Percentiles rank a stretch among this genome's conserved stretches.
Evolutionary conservation across 2,329 filamentous ascomycete species (phyloP).

Genomic region (Fusarium setosum): DNA sequence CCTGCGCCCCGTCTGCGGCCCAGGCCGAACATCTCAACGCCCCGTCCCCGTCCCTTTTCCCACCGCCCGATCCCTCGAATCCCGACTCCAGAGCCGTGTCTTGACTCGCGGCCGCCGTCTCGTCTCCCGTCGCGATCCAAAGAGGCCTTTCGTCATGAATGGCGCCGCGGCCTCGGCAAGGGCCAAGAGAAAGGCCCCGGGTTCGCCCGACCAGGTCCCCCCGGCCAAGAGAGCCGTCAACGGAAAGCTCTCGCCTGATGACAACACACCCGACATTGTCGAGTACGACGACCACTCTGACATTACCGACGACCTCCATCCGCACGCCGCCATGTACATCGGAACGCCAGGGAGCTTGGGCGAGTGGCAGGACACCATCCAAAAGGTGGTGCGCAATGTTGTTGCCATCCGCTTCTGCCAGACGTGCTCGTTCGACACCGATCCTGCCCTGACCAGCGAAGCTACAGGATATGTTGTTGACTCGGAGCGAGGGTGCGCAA

Average conservation of each 20-base stretch:
- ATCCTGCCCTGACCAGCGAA: conserved; percentile 91
- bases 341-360: conserved; percentile 53
- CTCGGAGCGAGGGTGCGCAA: conserved; percentile 81
- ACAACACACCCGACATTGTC: conserved; percentile 60
- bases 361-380: conserved; percentile 96
- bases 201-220: conserved; percentile 51
- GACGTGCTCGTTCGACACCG: conserved; percentile 98
- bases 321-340: conserved; percentile 48
- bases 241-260: conserved; percentile 61
- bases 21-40: conserved; percentile 15
- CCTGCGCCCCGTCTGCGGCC: conserved; percentile 25
- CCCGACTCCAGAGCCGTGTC: conserved; percentile 7
- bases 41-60: conserved; percentile 22
- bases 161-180: conserved; percentile 53
- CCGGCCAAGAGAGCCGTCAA: conserved; percentile 54
- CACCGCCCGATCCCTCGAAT: conserved; percentile 11
- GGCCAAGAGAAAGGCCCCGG: conserved; percentile 65
- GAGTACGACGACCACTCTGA: conserved; percentile 56
- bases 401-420: conserved; percentile 99
- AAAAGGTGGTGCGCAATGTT: conserved; percentile 92
- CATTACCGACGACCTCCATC: conserved; percentile 53
- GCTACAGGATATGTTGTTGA: conserved; percentile 98
- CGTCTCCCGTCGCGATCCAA: conserved; percentile 4
- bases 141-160: conserved; percentile 53
- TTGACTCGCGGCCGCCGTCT: conserved; percentile 16